Evolutionary conservation across 495 filamentous ascomycete genomes (phyloP), one percentile per base, ranked within the genome.

Genomic region (Aspergillus olivimuriae): DNA sequence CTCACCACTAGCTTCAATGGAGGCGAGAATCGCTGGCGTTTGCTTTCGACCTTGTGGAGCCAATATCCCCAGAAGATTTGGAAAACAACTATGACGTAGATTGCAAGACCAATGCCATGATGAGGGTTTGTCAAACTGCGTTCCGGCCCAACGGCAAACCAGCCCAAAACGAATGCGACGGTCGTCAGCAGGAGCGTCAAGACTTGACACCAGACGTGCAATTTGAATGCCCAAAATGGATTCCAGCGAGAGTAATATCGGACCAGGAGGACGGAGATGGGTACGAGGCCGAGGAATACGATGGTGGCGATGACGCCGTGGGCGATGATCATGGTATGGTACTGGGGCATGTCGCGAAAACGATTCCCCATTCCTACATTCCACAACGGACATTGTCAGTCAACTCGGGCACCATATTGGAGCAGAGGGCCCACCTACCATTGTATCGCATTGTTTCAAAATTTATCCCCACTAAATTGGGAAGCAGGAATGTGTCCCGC

Each of bases 401-500:
- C 5, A 30, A 15, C 10, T 2, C 2, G 22, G 24, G 22, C 22
- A 17, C 16, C 7, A 14, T 11, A 12, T 39, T 14, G 37, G 23
- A 20, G 34, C 31, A 26, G 1, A 24, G 8, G n/a, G 42, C 15
- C 15, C 7, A 59, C 78, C 55, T 66, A 92, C 89, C 89, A 80
- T 95, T 95, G 66, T 94, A 94, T 64, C 76, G 80, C 83, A 89
- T 95, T n/a, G 89, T 95, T 41, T 83, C 87, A 63, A 90, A 89
- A 62, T 95, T 94, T 12, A 94, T 59, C 2, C 89, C 89, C 60
- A 85, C 74, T 28, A 95, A 64, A 66, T 92, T 92, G 18, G 89
- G 89, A 34, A 95, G 66, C 36, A 95, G 73, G 63, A 95, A 95
- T 7, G 82, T 85, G 64, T 95, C 89, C 62, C 83, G 79, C 46